phyloP scores from a whole-genome alignment of 1,139 yeast genomes.

The Blastobotrys proliferans region DNA sequence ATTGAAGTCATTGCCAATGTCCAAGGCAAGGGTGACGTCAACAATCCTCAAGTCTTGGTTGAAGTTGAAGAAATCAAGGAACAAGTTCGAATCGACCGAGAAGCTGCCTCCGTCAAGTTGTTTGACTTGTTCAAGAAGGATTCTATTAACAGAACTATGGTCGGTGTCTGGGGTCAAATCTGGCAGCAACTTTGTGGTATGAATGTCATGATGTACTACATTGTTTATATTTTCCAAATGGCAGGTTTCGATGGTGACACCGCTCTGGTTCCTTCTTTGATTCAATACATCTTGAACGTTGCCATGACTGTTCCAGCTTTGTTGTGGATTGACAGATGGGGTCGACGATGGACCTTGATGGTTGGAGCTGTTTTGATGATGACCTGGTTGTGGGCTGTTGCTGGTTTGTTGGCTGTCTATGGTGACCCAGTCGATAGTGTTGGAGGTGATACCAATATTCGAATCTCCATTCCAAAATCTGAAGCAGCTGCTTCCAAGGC shows the following conservation, averaged over 20 bases:
- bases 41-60: conserved; percentile 50
- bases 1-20: conserved; percentile 48
- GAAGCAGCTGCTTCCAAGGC: conserved; percentile 41
- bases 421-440: conserved; percentile 33
- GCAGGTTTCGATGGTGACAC: conserved; percentile 37
- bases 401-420: conserved; percentile 43
- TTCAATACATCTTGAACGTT: conserved; percentile 49
- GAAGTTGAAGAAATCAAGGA: conserved; percentile 61
- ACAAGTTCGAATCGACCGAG: conserved; percentile 30
- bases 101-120: conserved; percentile 32
- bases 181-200: conserved; percentile 74
- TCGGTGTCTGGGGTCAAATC: conserved; percentile 58
- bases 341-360: conserved; percentile 47
- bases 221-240: conserved; percentile 38
- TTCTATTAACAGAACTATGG: conserved; percentile 47
- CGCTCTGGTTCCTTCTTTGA: conserved; percentile 48
- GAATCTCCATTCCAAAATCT: conserved; percentile 43
- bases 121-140: conserved; percentile 47
- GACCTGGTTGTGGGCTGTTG: conserved; percentile 42
- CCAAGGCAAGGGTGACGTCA: conserved; percentile 50
- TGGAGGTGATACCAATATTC: conserved; percentile 44
- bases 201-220: conserved; percentile 56
- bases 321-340: conserved; percentile 47
- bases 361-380: conserved; percentile 43
- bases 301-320: conserved; percentile 42